Percentiles rank a stretch among this genome's conserved stretches.
Evolutionary conservation across 345 rosid genomes (phyloP).

Genomic region (Toxicodendron radicans): DNA sequence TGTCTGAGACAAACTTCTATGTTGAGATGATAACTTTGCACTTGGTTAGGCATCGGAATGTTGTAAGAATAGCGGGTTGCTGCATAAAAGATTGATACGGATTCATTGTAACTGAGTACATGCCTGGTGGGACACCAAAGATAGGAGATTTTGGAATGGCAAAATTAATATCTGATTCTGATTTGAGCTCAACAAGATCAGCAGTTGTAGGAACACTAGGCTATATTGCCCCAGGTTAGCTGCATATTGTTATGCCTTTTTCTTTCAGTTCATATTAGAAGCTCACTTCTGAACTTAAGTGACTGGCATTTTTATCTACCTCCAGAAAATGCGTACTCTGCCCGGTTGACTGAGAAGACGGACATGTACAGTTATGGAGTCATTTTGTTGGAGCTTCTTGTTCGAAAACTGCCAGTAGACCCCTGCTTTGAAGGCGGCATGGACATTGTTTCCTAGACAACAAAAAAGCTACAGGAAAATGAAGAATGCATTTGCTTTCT

Average conservation of each 20-base stretch:
- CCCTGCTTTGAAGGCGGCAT: slow-evolving; percentile 35
- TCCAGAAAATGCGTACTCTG: slow-evolving; percentile 39
- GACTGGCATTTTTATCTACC: neutral
- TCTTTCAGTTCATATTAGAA: neutral
- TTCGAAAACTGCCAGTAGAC: slow-evolving; percentile 39
- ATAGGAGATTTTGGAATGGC: slow-evolving; percentile 44
- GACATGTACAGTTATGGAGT: slow-evolving; percentile 43
- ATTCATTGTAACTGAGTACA: slow-evolving; percentile 33
- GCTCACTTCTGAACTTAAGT: neutral
- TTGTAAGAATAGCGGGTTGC: slow-evolving; percentile 36
- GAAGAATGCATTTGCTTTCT: slow-evolving; percentile 30
- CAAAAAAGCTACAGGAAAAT: slow-evolving; percentile 29
- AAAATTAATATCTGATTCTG: slow-evolving; percentile 26
- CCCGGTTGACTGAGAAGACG: slow-evolving; percentile 33
- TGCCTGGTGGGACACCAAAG: slow-evolving; percentile 43
- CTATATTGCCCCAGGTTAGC: slow-evolving; percentile 45
- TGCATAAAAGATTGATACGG: slow-evolving; percentile 35
- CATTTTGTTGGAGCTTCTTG: slow-evolving; percentile 33
- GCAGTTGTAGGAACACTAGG: slow-evolving; percentile 40
- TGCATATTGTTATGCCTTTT: neutral
- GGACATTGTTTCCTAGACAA: slow-evolving; percentile 34
- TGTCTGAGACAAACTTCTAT: slow-evolving; percentile 30
- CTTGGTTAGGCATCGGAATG: slow-evolving; percentile 35
- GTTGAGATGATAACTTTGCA: slow-evolving; percentile 35
- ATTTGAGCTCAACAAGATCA: slow-evolving; percentile 32